Percentiles rank a stretch among this genome's conserved stretches.
These are phyloP conservation scores for Pseudotsuga menziesii DNA, from an alignment of 75 land plant species.

Conservation along the genomic window DNA sequence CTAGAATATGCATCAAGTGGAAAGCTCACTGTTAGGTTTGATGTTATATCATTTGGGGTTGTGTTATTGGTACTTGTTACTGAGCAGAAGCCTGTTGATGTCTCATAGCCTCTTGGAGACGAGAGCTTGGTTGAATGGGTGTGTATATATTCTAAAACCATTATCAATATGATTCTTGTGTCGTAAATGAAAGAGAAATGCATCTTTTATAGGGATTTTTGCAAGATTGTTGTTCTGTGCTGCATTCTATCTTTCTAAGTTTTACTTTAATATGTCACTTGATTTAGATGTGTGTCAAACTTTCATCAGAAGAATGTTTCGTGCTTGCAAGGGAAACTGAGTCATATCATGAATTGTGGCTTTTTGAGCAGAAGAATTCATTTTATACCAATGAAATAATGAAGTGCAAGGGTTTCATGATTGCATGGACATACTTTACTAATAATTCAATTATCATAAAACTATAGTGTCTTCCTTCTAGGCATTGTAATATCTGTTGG, in stretches of 20 bases:
- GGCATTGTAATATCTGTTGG: neutral
- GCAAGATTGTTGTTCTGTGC: neutral
- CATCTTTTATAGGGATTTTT: neutral
- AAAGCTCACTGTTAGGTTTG: conserved; percentile 72
- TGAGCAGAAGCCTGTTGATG: conserved; percentile 65
- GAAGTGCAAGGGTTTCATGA: neutral
- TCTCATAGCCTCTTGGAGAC: conserved; percentile 38
- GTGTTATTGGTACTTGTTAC: conserved; percentile 74
- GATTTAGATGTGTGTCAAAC: neutral
- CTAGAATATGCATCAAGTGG: conserved; percentile 87
- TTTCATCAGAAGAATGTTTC: neutral
- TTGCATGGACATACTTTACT: too few species aligned
- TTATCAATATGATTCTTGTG: neutral
- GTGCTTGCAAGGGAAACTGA: neutral
- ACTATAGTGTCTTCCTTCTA: neutral
- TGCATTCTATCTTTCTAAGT: neutral
- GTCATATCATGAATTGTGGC: neutral
- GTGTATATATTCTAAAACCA: neutral
- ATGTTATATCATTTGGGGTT: conserved; percentile 82
- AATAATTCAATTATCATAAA: neutral
- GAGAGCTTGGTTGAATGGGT: conserved; percentile 91
- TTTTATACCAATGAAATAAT: neutral
- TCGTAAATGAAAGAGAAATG: neutral
- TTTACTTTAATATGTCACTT: neutral
- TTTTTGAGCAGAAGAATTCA: neutral